Evolutionary conservation across 2,329 filamentous ascomycete species (phyloP).

Genomic region (Nannizzia gypsea): DNA sequence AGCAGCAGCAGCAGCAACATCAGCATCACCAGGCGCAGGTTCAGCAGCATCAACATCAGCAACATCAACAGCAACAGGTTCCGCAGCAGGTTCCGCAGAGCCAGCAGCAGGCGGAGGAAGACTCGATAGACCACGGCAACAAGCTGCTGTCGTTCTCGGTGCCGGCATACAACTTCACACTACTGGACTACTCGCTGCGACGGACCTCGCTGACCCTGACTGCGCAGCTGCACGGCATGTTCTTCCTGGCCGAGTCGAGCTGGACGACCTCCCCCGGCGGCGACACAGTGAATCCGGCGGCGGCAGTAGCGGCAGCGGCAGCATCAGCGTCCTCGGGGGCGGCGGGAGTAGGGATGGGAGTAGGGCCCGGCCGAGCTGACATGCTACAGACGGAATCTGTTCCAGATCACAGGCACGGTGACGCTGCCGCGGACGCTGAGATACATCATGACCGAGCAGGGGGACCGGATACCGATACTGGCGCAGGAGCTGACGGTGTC

Average conservation of each 20-base stretch:
- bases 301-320: neutral
- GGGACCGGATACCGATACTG: conserved; percentile 70
- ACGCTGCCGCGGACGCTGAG: conserved; percentile 66
- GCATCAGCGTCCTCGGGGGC: neutral
- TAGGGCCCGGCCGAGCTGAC: conserved; percentile 57
- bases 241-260: conserved; percentile 54
- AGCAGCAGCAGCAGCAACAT: neutral
- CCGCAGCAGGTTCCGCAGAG: neutral
- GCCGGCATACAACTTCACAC: conserved; percentile 47
- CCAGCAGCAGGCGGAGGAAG: conserved; percentile 31
- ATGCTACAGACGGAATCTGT: conserved; percentile 89
- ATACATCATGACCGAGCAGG: conserved; percentile 70
- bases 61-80: neutral
- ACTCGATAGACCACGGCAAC: conserved; percentile 53
- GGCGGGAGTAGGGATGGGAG: neutral
- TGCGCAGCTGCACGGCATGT: conserved; percentile 57
- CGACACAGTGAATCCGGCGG: neutral
- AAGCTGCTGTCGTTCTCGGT: conserved; percentile 64
- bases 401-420: conserved; percentile 86
- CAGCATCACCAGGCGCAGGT: neutral
- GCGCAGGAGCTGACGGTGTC: conserved; percentile 80
- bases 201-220: conserved; percentile 46
- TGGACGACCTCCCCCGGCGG: conserved; percentile 45
- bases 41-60: no score
- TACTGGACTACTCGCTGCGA: conserved; percentile 49